Base-by-base conservation (phyloP, 208 protist species). In the Trypanosoma lewisi region DNA sequence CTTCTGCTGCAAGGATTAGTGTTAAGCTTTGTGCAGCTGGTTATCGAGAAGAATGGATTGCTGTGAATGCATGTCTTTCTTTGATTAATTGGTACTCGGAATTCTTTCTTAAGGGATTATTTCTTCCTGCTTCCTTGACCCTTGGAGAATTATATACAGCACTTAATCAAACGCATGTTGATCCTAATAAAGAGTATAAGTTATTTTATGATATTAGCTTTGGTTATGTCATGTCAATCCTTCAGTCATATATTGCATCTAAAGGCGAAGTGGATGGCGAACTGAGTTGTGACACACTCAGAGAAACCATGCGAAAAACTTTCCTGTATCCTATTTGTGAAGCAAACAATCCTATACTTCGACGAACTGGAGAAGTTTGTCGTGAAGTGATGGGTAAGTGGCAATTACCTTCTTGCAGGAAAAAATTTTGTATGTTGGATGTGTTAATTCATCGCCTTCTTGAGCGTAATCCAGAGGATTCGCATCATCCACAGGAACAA, bases 401-500 rank as follows among this genome's bases (percentile, higher is more conserved):
- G 47, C 36, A 21, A 8, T 37, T 67, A 4, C 75, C 85, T 9
- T 65, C 67, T 48, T 54, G 73, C 33, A 86, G 84, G 67, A 80
- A 72, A 59, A 73, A 74, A 16, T 63, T 93, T 12, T 81, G 56
- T 8, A 50, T 84, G 48, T 56, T 95, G 27, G 80, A 76, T 65
- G 70, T 80, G 2, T 73, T 68, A 2, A 67, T 95, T 28, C 59
- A 75, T 50, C 82, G 89, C 17, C 77, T 95, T 36, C 33, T 73
- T 50, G 50, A 75, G 41, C 21, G 56, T 36, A 44, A 50, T 50
- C 55, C 60, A 54, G 59, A 91, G 77, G 60, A 51, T 56, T 31
- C 39, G 7, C 8, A 57, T 48, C 75, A 82, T 44, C 82, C 86
- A 19, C 89, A 96, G 71, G 78, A 91, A 61, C 79, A 85, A 51